phyloP scores from a whole-genome alignment of 1,284 basidiomycete species.

The Phaffia rhodozyma region DNA sequence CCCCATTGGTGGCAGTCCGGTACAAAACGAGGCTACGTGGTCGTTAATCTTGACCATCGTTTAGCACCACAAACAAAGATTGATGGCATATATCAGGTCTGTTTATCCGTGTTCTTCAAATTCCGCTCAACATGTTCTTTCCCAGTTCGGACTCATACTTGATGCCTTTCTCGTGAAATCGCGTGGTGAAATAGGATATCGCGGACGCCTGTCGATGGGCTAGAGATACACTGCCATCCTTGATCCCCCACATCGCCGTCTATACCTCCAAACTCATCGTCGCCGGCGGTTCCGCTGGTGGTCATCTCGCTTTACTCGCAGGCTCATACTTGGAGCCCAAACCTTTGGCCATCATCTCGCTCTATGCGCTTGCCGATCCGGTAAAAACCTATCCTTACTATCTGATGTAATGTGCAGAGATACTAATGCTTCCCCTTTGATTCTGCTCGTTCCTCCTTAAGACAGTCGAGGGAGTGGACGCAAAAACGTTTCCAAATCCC shows the following conservation, averaged over 20 bases:
- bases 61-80: not conserved
- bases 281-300: constrained; percentile 1
- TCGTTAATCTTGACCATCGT: constrained; percentile 2
- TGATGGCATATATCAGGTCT: not conserved
- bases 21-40: not conserved
- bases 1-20: not conserved
- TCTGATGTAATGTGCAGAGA: not conserved
- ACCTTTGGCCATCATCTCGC: constrained; percentile 2
- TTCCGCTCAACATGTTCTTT: not conserved
- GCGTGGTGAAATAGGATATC: not conserved
- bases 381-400: not conserved
- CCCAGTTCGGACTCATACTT: not conserved
- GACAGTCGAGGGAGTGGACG: not conserved
- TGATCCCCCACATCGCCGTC: not conserved
- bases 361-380: constrained; percentile 3
- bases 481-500: not conserved
- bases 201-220: not conserved
- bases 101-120: not conserved
- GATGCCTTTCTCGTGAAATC: too few relatives aligned
- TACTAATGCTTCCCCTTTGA: not conserved
- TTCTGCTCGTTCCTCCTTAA: not conserved
- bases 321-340: not conserved
- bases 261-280: not conserved
- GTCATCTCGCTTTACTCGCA: constrained; percentile 1
- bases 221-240: not conserved